Evolutionary conservation across 139 green algal species (phyloP), one percentile per base, ranked within the genome.

Genomic region (Ulvella scutata): DNA sequence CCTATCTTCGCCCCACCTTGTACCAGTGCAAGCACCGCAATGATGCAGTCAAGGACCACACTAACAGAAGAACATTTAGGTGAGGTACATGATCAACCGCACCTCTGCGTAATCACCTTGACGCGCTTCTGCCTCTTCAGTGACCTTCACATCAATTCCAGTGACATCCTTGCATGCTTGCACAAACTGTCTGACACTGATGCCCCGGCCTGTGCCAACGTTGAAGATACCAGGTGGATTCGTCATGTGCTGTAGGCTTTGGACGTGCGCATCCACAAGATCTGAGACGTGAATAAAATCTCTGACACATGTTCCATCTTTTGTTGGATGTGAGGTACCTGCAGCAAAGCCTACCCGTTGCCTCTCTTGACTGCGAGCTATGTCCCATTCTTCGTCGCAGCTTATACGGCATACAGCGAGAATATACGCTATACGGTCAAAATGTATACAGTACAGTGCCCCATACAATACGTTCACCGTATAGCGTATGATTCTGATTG

Each of bases 221-320:
- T 93, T 93, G 78, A 85, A 91, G 26, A 90, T 75, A 2, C 74
- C 76, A 20, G 86, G 83, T 20, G 86, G 86, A 75, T 88, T 90
- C 39, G 59, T 17, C 3, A 84, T 62, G 43, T 79, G 67, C 4
- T 34, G 17, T 74, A 86, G 74, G 33, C 62, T 37, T 39, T 77
- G 4, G n/a, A 89, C 31, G 78, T 93, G 88, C 13, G 88, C 87
- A 9, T 81, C 76, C 6, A 92, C 77, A 3, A 93, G 79, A 76
- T 93, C 88, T n/a, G 75, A 82, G 29, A 92, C 87, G 75, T 93
- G 87, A 40, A 93, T 84, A 80, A 88, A 93, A 77, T 93, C 88
- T 2, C 88, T 78, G 26, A 92, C 79, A 72, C 82, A 88, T 37
- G 84, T 85, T 38, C 67, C 76, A 61, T 82, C 75, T 10, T 20